phyloP scores from a whole-genome alignment of 805 yeast species.

The Ogataea salicorniae region DNA sequence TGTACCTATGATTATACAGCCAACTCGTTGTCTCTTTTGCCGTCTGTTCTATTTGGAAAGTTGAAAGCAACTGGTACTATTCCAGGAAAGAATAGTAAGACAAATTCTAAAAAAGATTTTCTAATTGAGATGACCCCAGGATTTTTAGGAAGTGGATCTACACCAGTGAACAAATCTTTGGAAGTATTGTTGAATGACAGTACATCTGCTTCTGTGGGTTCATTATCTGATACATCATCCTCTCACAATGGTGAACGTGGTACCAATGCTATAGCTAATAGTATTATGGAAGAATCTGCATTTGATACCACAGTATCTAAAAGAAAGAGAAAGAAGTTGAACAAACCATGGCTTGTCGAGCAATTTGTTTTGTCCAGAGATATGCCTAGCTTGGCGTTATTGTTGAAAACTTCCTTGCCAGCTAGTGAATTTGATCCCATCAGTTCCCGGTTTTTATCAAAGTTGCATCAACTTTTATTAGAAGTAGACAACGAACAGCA shows the following conservation, averaged over 20 bases:
- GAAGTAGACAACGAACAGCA: conserved; percentile 30
- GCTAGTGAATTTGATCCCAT: conserved; percentile 8
- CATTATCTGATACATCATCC: background rate
- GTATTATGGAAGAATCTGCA: background rate
- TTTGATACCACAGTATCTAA: background rate
- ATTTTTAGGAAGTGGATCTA: background rate
- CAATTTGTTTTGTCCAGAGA: conserved; percentile 46
- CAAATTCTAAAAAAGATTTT: conserved; percentile 5
- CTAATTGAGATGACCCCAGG: conserved; percentile 4
- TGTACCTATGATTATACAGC: conserved; percentile 59
- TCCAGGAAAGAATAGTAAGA: conserved; percentile 41
- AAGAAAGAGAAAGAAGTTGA: conserved; percentile 12
- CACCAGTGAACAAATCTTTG: conserved; percentile 4
- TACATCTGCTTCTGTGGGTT: background rate
- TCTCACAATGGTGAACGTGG: background rate
- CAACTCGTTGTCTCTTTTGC: conserved; percentile 44
- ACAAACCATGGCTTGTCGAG: conserved; percentile 52
- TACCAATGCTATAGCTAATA: background rate
- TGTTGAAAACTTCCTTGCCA: conserved; percentile 37
- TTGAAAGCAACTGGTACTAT: conserved; percentile 46
- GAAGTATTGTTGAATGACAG: conserved; percentile 3
- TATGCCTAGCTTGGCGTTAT: conserved; percentile 40
- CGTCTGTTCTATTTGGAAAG: conserved; percentile 50
- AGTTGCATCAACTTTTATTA: conserved; percentile 15
- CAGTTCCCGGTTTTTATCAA: conserved; percentile 2